Evolutionary conservation across 495 filamentous ascomycete species (phyloP).

Genomic region (Hypoxylon crocopeplum): DNA sequence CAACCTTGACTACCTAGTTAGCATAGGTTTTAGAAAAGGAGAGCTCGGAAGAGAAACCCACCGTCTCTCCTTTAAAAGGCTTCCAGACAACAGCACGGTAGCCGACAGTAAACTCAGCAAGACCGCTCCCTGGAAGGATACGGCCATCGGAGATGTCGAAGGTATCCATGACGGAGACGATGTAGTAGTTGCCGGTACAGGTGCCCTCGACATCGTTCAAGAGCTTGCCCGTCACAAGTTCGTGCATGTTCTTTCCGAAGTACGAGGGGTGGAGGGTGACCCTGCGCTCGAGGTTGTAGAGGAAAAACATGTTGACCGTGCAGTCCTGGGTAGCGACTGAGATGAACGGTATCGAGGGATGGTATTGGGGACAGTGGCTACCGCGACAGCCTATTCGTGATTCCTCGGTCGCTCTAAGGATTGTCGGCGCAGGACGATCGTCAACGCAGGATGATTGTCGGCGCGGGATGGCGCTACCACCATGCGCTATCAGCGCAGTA

Average conservation of each 20-base stretch:
- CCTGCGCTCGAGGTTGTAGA: constrained; percentile 90
- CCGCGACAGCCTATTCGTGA: no score
- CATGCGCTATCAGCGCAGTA: no score
- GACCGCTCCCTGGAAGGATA: constrained; percentile 85
- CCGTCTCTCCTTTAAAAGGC: constrained; percentile 95
- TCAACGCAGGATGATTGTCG: no score
- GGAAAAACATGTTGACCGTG: constrained; percentile 82
- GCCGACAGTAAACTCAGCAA: constrained; percentile 92
- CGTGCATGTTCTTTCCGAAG: constrained; percentile 88
- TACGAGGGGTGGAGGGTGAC: constrained; percentile 96
- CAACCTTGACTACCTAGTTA: constrained; percentile 65
- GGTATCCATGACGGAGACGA: constrained; percentile 94
- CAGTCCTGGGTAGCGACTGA: neutral
- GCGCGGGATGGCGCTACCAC: no score
- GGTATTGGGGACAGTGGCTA: no score
- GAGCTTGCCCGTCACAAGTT: constrained; percentile 84
- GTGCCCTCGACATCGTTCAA: constrained; percentile 92
- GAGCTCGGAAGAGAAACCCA: constrained; percentile 53
- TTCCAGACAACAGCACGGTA: constrained; percentile 97
- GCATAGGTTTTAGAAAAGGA: constrained; percentile 12
- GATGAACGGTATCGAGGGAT: no score
- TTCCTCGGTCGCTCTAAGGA: no score
- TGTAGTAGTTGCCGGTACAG: constrained; percentile 90
- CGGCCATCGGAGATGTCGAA: constrained; percentile 90
- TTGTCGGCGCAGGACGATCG: no score